Percentiles rank a stretch among this genome's conserved stretches.
Conservation (phyloP, 1,284 basidiomycete genomes). For the Boletus semigastroideus region DNA sequence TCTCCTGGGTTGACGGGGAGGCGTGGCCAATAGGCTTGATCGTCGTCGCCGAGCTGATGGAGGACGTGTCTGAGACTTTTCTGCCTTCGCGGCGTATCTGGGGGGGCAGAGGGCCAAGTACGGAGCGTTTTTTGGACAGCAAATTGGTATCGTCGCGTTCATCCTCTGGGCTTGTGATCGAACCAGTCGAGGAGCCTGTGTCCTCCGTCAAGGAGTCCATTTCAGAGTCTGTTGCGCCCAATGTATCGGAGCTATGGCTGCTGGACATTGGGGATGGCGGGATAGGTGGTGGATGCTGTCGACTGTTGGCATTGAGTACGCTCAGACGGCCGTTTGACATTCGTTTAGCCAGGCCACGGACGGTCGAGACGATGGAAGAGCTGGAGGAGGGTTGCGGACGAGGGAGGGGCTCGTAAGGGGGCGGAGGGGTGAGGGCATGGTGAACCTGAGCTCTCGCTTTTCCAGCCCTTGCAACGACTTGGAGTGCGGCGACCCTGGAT, state of each 20-base stretch:
- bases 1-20: constrained; percentile 24
- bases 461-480: constrained; percentile 55
- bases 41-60: constrained; percentile 42
- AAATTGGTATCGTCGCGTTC: constrained; percentile 44
- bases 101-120: constrained; percentile 43
- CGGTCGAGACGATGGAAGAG: constrained; percentile 41
- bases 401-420: constrained; percentile 37
- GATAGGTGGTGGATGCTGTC: constrained; percentile 18
- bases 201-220: constrained; percentile 63
- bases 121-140: constrained; percentile 36
- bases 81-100: constrained; percentile 47
- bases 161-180: constrained; percentile 50
- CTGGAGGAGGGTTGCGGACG: constrained; percentile 25
- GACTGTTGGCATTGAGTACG: constrained; percentile 10
- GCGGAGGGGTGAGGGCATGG: constrained; percentile 44
- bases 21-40: constrained; percentile 28
- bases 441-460: constrained; percentile 54
- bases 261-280: constrained; percentile 39
- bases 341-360: constrained; percentile 56
- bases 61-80: constrained; percentile 56
- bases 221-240: constrained; percentile 57
- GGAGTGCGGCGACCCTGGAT: constrained; percentile 54
- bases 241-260: constrained; percentile 41
- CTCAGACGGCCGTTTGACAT: constrained; percentile 43
- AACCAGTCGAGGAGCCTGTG: constrained; percentile 59